These are phyloP conservation scores for Artemisia argyi DNA, from an alignment of 129 eudicot genomes.

Conservation along the genomic window DNA sequence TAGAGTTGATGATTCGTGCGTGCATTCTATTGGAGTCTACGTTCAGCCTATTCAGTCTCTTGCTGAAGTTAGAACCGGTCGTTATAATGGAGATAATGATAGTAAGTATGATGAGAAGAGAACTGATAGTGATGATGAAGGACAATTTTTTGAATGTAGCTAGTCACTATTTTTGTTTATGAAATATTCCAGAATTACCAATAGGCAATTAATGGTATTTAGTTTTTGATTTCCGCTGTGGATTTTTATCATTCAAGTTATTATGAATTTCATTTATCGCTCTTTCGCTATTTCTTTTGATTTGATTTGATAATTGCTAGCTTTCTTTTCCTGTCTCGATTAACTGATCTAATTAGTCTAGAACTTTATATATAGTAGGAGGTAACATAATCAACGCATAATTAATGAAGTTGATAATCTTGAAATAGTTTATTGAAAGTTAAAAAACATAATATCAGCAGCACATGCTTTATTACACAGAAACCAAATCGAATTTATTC, in stretches of 20 bases:
- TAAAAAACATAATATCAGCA: background rate
- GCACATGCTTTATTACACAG: background rate
- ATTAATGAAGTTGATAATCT: background rate
- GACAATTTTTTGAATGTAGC: background rate
- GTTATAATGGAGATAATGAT: background rate
- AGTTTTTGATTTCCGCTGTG: too few species aligned
- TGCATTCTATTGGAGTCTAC: background rate
- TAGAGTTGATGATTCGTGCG: background rate
- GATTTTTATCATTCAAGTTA: too few species aligned
- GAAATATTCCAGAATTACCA: too few species aligned
- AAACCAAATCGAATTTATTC: slow-evolving; percentile 12
- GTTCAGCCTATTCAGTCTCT: background rate
- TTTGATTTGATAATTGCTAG: too few species aligned
- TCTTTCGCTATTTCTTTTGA: too few species aligned
- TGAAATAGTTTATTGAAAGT: background rate
- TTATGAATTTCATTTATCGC: too few species aligned
- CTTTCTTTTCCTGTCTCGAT: too few species aligned
- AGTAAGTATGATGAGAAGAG: background rate
- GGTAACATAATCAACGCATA: too few species aligned
- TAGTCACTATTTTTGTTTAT: too few species aligned
- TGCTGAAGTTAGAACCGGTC: background rate
- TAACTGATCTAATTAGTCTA: too few species aligned
- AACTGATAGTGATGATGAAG: background rate
- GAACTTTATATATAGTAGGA: too few species aligned
- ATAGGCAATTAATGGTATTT: too few species aligned